Conservation (phyloP, 2,329 filamentous ascomycete genomes). For the Aureobasidium pullulans region DNA sequence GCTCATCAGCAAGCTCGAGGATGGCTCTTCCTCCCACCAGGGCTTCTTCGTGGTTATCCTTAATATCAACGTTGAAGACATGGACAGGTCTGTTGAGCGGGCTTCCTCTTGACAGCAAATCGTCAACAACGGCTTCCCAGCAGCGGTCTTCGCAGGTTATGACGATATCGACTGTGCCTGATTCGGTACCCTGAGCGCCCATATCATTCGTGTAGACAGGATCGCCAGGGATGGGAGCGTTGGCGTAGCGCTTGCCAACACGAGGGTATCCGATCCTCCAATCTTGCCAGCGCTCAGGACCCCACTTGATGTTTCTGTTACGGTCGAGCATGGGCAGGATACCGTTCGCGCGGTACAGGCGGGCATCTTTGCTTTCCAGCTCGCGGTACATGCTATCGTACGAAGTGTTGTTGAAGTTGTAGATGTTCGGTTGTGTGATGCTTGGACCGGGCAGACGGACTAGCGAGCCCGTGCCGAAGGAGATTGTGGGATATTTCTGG, state of each 20-base stretch:
- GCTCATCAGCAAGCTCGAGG: slow-evolving; percentile 74
- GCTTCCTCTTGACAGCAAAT: slow-evolving; percentile 76
- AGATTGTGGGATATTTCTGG: slow-evolving; percentile 81
- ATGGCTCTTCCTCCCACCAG: slow-evolving; percentile 85
- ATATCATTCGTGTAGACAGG: slow-evolving; percentile 56
- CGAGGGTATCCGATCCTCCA: slow-evolving; percentile 85
- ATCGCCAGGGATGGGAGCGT: slow-evolving; percentile 15
- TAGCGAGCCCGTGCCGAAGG: slow-evolving; percentile 90
- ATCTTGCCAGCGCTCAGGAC: slow-evolving; percentile 95
- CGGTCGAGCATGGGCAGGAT: slow-evolving; percentile 92
- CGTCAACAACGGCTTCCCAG: slow-evolving; percentile 96
- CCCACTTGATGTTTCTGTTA: slow-evolving; percentile 88
- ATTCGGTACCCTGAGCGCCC: slow-evolving; percentile 74
- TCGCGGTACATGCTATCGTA: slow-evolving; percentile 94
- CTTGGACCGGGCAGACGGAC: slow-evolving; percentile 88
- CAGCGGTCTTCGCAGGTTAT: slow-evolving; percentile 97
- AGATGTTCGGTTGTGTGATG: slow-evolving; percentile 91
- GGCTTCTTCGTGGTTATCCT: slow-evolving; percentile 96
- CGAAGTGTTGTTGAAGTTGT: slow-evolving; percentile 94
- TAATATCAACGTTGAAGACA: slow-evolving; percentile 97
- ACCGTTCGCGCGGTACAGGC: slow-evolving; percentile 85
- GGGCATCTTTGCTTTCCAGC: slow-evolving; percentile 73
- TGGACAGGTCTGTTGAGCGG: slow-evolving; percentile 89
- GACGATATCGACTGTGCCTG: slow-evolving; percentile 84
- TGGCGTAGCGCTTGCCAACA: slow-evolving; percentile 50